These are phyloP conservation scores for Wickerhamomyces hampshirensis DNA, from an alignment of 805 yeast species.

Conservation along the genomic window DNA sequence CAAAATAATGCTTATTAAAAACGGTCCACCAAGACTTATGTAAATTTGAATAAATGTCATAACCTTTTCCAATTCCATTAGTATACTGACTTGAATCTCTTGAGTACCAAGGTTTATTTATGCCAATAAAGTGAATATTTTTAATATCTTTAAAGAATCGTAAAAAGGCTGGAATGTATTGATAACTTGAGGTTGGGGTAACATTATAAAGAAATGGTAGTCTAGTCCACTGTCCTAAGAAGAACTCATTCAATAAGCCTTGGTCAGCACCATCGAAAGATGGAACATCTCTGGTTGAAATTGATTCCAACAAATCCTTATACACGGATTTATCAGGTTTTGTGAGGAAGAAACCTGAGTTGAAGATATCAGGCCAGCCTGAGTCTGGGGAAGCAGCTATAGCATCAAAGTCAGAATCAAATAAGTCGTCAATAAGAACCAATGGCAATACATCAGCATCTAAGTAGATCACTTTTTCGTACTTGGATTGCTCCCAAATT, in stretches of 20 bases:
- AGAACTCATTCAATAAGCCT: conserved; percentile 73
- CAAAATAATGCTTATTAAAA: conserved; percentile 15
- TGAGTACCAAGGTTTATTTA: conserved; percentile 48
- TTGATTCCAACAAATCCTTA: conserved; percentile 31
- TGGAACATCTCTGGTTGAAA: conserved; percentile 24
- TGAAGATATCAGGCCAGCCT: conserved; percentile 89
- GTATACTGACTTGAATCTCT: conserved; percentile 11
- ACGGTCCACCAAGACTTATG: conserved; percentile 20
- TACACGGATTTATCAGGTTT: conserved; percentile 45
- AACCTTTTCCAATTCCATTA: conserved; percentile 9
- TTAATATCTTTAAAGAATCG: conserved; percentile 42
- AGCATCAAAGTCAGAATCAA: conserved; percentile 20
- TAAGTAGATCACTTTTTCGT: conserved; percentile 47
- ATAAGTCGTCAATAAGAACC: conserved; percentile 21
- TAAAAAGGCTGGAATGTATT: conserved; percentile 65
- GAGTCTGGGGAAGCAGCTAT: conserved; percentile 52
- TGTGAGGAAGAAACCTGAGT: conserved; percentile 65
- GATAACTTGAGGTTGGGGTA: conserved; percentile 62
- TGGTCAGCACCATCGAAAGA: conserved; percentile 89
- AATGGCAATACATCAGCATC: conserved; percentile 60
- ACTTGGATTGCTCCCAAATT: conserved; percentile 39
- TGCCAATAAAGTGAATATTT: conserved; percentile 64
- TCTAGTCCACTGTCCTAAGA: conserved; percentile 53
- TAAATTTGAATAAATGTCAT: conserved; percentile 5
- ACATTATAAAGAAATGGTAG: conserved; percentile 82